A percentile compares a stretch with the other conserved stretches of the same genome.
Evolutionary conservation across 179 eudicot genomes (phyloP).

Genomic region (Nepenthes alata): DNA sequence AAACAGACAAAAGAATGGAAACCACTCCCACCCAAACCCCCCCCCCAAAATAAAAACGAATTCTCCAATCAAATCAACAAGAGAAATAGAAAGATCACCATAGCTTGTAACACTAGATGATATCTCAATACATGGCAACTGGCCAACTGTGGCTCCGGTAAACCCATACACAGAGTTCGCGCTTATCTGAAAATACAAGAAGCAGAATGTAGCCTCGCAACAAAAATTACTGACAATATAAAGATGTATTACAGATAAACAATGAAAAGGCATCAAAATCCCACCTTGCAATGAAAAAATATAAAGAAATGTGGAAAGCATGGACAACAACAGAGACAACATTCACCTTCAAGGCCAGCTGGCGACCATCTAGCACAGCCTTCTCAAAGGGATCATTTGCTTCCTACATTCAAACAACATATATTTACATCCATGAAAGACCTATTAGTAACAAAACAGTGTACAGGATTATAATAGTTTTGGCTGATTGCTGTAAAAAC

Average conservation of each 20-base stretch:
- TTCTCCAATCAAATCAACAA: background rate
- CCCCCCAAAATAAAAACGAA: slow-evolving; percentile 5
- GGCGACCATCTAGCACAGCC: slow-evolving; percentile 99
- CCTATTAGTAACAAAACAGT: background rate
- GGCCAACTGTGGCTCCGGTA: slow-evolving; percentile 96
- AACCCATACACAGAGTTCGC: slow-evolving; percentile 99
- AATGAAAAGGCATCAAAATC: too few relatives aligned
- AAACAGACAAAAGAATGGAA: too few relatives aligned
- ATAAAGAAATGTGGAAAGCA: background rate
- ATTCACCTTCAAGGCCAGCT: slow-evolving; percentile 87
- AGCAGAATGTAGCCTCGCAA: slow-evolving; percentile 4
- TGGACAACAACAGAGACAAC: background rate
- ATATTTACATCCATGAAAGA: background rate
- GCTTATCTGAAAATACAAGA: slow-evolving; percentile 61
- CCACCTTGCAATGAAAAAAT: too few relatives aligned
- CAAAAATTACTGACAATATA: slow-evolving; percentile 2
- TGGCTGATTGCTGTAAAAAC: background rate
- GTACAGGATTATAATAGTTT: background rate
- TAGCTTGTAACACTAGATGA: slow-evolving; percentile 99
- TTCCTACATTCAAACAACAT: slow-evolving; percentile 39
- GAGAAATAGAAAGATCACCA: slow-evolving; percentile 36
- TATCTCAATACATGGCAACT: slow-evolving; percentile 91
- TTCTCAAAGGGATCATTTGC: slow-evolving; percentile 95
- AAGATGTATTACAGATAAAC: background rate
- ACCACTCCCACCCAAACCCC: too few relatives aligned